Evolutionary conservation across 2,329 filamentous ascomycete genomes (phyloP).

Genomic region (Calonectria multiphialidica): DNA sequence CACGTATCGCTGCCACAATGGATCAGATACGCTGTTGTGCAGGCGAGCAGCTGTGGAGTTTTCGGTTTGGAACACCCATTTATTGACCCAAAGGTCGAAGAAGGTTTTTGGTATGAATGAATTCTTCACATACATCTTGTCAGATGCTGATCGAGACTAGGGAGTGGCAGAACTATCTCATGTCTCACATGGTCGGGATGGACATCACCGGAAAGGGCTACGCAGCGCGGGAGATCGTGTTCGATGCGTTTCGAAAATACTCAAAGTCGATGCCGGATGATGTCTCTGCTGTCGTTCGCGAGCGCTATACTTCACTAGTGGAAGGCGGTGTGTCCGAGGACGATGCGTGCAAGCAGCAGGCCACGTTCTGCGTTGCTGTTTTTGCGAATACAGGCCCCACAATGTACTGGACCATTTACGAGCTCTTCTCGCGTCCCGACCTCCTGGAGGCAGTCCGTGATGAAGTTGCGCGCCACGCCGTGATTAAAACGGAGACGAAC

Average conservation of each 20-base stretch:
- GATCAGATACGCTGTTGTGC: constrained; percentile 26
- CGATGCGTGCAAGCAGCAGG: constrained; percentile 31
- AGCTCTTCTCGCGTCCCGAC: constrained; percentile 27
- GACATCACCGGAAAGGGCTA: constrained; percentile 32
- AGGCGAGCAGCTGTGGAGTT: constrained; percentile 36
- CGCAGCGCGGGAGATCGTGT: constrained; percentile 32
- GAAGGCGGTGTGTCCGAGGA: constrained; percentile 31
- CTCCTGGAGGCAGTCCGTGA: constrained; percentile 28
- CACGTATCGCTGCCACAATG: constrained; percentile 15
- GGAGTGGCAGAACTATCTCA: constrained; percentile 34
- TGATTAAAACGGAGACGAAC: constrained; percentile 3
- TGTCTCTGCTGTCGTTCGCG: constrained; percentile 25
- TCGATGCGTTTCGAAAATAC: constrained; percentile 31
- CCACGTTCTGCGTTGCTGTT: constrained; percentile 28
- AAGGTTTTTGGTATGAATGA: constrained; percentile 30
- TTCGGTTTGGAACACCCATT: constrained; percentile 34
- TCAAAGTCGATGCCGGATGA: constrained; percentile 25
- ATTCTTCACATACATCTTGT: fast-evolving
- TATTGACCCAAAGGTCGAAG: constrained; percentile 25
- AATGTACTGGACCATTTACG: constrained; percentile 32
- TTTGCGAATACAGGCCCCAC: constrained; percentile 33
- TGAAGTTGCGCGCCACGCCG: constrained; percentile 11
- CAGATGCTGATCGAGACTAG: not conserved
- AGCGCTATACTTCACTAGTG: constrained; percentile 11
- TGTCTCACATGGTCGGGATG: constrained; percentile 20